A percentile compares a stretch with the other conserved stretches of the same genome.
phyloP scores from a whole-genome alignment of 1,139 yeast species.

The Debaryomyces psychrophilus region DNA sequence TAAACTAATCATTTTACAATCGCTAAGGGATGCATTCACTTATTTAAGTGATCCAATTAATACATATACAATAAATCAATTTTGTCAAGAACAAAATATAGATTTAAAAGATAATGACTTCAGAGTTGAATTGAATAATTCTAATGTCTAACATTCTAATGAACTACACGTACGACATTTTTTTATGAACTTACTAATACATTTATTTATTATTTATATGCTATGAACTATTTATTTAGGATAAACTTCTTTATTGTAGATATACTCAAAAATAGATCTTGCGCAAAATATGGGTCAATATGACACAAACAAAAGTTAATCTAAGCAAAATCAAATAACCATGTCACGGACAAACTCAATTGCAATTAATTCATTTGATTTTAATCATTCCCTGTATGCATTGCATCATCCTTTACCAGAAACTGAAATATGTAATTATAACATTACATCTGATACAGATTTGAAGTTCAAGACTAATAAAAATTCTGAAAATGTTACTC shows the following conservation, averaged over 20 bases:
- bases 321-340: background rate
- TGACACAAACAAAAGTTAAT: too few species aligned
- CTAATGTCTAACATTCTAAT: background rate
- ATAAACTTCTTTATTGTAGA: background rate
- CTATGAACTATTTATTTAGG: background rate
- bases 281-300: too few species aligned
- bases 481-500: conserved; percentile 2
- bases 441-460: conserved; percentile 8
- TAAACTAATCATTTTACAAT: conserved; percentile 20
- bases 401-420: conserved; percentile 13
- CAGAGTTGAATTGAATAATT: background rate
- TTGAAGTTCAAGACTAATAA: background rate
- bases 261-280: background rate
- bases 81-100: conserved; percentile 9
- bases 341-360: conserved; percentile 30
- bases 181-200: conserved; percentile 6
- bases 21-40: conserved; percentile 22
- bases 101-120: conserved; percentile 1
- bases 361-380: conserved; percentile 52
- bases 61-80: conserved; percentile 18
- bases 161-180: conserved; percentile 1
- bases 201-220: conserved; percentile 4
- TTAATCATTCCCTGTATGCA: conserved; percentile 57
- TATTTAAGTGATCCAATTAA: conserved; percentile 24
- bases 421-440: conserved; percentile 18